Conservation (phyloP, 2,329 filamentous ascomycete species). For the Dactylellina parvicollis region DNA sequence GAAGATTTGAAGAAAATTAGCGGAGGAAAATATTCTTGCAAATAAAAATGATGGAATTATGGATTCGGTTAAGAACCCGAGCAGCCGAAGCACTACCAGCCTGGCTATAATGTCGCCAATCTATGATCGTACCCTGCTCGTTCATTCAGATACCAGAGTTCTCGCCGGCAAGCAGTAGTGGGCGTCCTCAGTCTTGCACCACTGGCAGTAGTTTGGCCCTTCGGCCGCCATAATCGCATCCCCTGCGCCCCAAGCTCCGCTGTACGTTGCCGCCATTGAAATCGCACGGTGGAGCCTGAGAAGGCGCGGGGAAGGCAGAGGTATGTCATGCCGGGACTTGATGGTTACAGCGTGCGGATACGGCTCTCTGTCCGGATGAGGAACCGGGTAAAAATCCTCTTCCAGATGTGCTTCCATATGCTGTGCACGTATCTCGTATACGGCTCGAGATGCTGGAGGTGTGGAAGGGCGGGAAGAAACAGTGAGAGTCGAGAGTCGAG, state of each 20-base stretch:
- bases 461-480: too few relatives aligned
- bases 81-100: too few relatives aligned
- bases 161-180: slow-evolving; percentile 24
- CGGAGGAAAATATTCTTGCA: too few relatives aligned
- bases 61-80: too few relatives aligned
- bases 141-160: too few relatives aligned
- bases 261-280: slow-evolving; percentile 17
- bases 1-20: too few relatives aligned
- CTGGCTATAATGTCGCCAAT: too few relatives aligned
- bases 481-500: too few relatives aligned
- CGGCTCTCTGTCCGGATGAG: not conserved
- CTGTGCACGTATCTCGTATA: too few relatives aligned
- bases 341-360: slow-evolving; percentile 20
- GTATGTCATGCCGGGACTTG: not conserved
- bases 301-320: slow-evolving; percentile 9
- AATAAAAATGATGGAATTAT: too few relatives aligned
- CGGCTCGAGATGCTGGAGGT: too few relatives aligned
- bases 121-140: too few relatives aligned
- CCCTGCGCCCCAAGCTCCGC: slow-evolving; percentile 31
- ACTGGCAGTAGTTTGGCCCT: not conserved
- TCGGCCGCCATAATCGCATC: slow-evolving; percentile 17
- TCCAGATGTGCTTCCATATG: slow-evolving; percentile 19
- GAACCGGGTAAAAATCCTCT: not conserved
- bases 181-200: not conserved
- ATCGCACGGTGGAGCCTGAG: slow-evolving; percentile 26